Evolutionary conservation across 1,139 yeast genomes (phyloP), one percentile per base, ranked within the genome.

Genomic region (Candida sojae): DNA sequence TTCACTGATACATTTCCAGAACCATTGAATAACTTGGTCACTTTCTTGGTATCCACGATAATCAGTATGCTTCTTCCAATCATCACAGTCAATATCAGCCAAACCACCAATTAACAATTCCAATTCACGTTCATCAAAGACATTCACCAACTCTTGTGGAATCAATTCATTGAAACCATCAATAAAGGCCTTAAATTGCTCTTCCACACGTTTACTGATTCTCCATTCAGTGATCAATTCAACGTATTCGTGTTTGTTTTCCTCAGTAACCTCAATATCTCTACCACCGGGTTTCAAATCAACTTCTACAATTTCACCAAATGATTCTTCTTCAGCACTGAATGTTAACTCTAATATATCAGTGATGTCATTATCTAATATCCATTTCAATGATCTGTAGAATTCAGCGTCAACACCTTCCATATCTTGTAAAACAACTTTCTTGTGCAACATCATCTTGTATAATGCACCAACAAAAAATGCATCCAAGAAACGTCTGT

Each of bases 371-470:
- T 93, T 92, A 61, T 93, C 97, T 55, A 91, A 75, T 65, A 91
- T 89, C 99, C 99, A 93, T 63, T 90, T 90, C 70, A 93, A 77
- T 31, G 96, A 92, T 64, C 96, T 83, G 72, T 89, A 91, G 70
- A 91, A 91, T 63, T 95, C 99, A 12, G 96, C 93, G 70, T 93
- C 99, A 52, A 93, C 97, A 68, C 98, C 96, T 70, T 95, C 99
- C 96, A 93, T 88, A 72, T 93, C 99, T 67, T 90, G 96, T 58
- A 93, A 75, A 3, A 90, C 93, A 55, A 93, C 96, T 75, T 91
- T 91, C 72, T 93, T 93, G 65, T 86, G 89, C 58, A 93, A 79
- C 88, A 93, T 91, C 98, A 93, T 91, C 75, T 93, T 93, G 72
- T 95, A 95, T 66, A 93, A 82, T 1, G 99, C 99, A 55, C 97